These are phyloP conservation scores for Apodospora peruviana DNA, from an alignment of 495 filamentous ascomycete genomes.

Conservation along the genomic window DNA sequence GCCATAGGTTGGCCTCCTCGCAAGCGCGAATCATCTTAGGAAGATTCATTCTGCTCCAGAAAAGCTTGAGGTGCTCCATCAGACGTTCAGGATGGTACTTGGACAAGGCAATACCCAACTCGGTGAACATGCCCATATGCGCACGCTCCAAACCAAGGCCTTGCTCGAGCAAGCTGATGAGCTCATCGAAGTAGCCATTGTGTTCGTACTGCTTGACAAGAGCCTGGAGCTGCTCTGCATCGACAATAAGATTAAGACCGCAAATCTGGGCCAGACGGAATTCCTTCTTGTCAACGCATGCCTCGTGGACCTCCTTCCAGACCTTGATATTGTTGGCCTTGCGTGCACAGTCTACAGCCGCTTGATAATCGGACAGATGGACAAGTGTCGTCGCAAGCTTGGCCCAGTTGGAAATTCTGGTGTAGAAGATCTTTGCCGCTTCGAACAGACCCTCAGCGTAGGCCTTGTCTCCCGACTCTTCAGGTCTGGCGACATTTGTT, in stretches of 20 bases:
- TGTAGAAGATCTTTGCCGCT: conserved; percentile 98
- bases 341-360: conserved; percentile 94
- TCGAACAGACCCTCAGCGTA: conserved; percentile 92
- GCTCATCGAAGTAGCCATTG: conserved; percentile 97
- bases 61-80: conserved; percentile 98
- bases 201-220: conserved; percentile 95
- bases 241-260: conserved; percentile 96
- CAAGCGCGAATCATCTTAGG: conserved; percentile 95
- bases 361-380: conserved; percentile 94
- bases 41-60: conserved; percentile 98
- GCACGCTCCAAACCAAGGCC: conserved; percentile 87
- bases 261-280: conserved; percentile 99
- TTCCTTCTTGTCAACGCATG: conserved; percentile 96
- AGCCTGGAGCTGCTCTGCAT: conserved; percentile 91
- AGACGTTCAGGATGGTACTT: conserved; percentile 95
- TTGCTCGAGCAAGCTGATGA: conserved; percentile 90
- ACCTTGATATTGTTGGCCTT: conserved; percentile 99
- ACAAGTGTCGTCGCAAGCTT: conserved; percentile 97
- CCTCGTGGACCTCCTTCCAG: conserved; percentile 98
- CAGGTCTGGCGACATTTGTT: conserved; percentile 91
- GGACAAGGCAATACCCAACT: conserved; percentile 87
- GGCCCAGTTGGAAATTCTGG: conserved; percentile 98
- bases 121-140: conserved; percentile 90
- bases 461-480: conserved; percentile 95
- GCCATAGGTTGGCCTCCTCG: conserved; percentile 96